Percentiles rank a stretch among this genome's conserved stretches.
These are phyloP conservation scores for Trichoderma simmonsii DNA, from an alignment of 2,329 filamentous ascomycete genomes.

Conservation along the genomic window DNA sequence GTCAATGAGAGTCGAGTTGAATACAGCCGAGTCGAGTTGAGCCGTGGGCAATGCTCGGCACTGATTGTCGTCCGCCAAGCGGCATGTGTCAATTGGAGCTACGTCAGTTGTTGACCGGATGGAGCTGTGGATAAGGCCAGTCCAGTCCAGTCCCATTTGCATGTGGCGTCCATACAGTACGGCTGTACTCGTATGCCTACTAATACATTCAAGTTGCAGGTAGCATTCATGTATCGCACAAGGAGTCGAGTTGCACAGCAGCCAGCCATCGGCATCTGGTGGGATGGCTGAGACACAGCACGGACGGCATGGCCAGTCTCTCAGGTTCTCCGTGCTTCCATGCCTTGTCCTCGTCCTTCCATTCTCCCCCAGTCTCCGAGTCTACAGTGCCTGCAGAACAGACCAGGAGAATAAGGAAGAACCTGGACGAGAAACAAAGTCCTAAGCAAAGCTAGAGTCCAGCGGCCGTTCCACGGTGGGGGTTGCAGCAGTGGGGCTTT, in stretches of 20 bases:
- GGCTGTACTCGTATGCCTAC: background rate
- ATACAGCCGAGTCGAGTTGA: background rate
- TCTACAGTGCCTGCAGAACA: background rate
- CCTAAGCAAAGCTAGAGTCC: background rate
- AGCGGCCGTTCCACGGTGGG: background rate
- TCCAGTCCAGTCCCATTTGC: background rate
- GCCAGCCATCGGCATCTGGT: background rate
- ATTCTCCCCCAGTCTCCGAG: background rate
- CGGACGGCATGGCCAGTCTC: background rate
- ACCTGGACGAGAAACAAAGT: background rate
- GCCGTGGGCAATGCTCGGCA: background rate
- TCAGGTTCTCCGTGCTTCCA: background rate
- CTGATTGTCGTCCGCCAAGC: background rate
- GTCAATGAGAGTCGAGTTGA: background rate
- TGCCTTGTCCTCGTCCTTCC: background rate
- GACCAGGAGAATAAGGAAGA: background rate
- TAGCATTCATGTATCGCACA: background rate
- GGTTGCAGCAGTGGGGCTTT: background rate
- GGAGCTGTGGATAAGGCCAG: background rate
- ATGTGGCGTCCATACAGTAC: background rate
- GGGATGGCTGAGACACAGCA: background rate
- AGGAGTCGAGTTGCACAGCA: background rate
- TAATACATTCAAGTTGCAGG: background rate
- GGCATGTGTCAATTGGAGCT: conserved; percentile 12
- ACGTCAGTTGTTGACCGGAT: background rate